phyloP scores from a whole-genome alignment of 169 alveolate species.

The Amoebophrya sp. region DNA sequence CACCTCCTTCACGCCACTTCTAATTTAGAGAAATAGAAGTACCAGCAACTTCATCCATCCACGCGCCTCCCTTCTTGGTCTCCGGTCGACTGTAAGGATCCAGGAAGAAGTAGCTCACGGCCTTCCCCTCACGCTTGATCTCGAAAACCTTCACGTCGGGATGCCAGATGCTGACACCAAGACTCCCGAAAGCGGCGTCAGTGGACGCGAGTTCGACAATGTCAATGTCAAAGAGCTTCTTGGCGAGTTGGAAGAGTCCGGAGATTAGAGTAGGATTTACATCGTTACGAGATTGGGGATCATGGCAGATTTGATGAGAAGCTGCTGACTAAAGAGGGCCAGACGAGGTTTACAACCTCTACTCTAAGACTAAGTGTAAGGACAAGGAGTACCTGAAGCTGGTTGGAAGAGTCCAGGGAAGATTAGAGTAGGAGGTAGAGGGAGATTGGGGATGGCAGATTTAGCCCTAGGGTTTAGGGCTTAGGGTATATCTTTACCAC shows the following conservation, averaged over 20 bases:
- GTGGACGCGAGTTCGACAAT: background rate
- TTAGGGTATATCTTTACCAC: background rate
- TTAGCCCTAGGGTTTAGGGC: background rate
- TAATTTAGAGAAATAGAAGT: background rate
- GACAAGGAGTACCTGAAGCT: no score
- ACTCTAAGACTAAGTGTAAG: no score
- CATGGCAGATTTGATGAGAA: no score
- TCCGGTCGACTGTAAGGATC: slow-evolving; percentile 14
- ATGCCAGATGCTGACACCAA: background rate
- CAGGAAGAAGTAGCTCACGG: slow-evolving; percentile 19
- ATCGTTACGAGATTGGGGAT: no score
- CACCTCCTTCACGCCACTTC: background rate
- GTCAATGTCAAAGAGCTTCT: background rate
- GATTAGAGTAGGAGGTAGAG: no score
- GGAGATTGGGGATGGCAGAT: no score
- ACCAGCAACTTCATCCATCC: background rate
- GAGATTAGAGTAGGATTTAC: no score
- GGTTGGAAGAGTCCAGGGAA: no score
- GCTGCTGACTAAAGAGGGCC: no score
- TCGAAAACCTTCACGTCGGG: slow-evolving; percentile 8
- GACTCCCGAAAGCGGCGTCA: background rate
- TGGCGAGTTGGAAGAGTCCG: background rate
- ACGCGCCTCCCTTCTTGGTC: slow-evolving; percentile 21
- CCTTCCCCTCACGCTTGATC: background rate
- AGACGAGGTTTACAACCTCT: no score